Evolutionary conservation across 1,284 basidiomycete genomes (phyloP).

Genomic region (Cryptococcus floricola): DNA sequence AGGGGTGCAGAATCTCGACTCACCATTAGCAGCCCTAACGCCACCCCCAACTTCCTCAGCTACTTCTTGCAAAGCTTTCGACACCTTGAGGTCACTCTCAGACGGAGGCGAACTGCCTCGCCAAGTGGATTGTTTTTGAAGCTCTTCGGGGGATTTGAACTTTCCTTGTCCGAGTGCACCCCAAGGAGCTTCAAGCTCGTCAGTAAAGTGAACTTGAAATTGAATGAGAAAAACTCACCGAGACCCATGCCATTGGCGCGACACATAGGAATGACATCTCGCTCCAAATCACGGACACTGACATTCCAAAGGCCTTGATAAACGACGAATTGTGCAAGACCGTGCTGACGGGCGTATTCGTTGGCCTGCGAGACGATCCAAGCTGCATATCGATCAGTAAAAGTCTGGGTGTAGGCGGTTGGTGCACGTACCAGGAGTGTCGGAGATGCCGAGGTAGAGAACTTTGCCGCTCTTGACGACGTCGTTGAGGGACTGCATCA

Average conservation of each 20-base stretch:
- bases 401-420: neutral
- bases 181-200: slow-evolving; percentile 39
- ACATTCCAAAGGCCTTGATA: slow-evolving; percentile 60
- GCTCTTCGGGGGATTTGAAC: slow-evolving; percentile 46
- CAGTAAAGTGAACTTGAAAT: too few relatives aligned
- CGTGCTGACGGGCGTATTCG: slow-evolving; percentile 53
- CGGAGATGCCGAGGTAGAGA: slow-evolving; percentile 48
- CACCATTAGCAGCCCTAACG: slow-evolving; percentile 32
- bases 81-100: slow-evolving; percentile 25
- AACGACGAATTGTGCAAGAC: slow-evolving; percentile 56
- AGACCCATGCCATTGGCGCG: slow-evolving; percentile 51
- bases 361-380: slow-evolving; percentile 57
- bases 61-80: slow-evolving; percentile 40
- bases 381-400: slow-evolving; percentile 27
- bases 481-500: slow-evolving; percentile 50
- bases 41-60: slow-evolving; percentile 50
- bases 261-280: slow-evolving; percentile 61
- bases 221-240: slow-evolving; percentile 12
- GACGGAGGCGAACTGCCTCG: slow-evolving; percentile 20
- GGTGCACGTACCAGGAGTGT: slow-evolving; percentile 45
- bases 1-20: neutral
- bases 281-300: slow-evolving; percentile 53
- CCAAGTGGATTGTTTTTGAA: slow-evolving; percentile 25
- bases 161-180: slow-evolving; percentile 49
- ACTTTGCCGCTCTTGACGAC: slow-evolving; percentile 48